These are phyloP conservation scores for Chlorella sp. DNA, from an alignment of 139 green algal species.

Conservation along the genomic window DNA sequence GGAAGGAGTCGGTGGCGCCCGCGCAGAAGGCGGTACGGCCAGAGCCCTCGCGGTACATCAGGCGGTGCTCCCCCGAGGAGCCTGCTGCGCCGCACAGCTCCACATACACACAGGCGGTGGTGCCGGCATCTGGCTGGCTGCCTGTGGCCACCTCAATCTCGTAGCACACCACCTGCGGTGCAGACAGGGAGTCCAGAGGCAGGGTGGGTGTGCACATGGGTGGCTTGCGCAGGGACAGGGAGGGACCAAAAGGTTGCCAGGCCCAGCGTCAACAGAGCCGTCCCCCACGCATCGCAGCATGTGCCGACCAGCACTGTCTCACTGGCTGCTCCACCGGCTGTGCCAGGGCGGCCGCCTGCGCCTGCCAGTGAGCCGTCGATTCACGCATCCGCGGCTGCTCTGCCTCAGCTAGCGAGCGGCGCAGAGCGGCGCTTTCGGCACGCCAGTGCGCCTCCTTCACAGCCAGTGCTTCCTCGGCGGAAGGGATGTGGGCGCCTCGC, in stretches of 20 bases:
- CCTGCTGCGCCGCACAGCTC: constrained; percentile 60
- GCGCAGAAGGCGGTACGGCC: constrained; percentile 8
- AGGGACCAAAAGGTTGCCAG: too few relatives aligned
- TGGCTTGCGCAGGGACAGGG: too few relatives aligned
- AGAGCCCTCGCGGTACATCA: constrained; percentile 18
- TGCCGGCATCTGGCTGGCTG: constrained; percentile 64
- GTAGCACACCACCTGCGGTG: constrained; percentile 54
- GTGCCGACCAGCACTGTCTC: background rate
- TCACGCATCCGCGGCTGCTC: constrained; percentile 20
- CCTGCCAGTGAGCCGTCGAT: constrained; percentile 21
- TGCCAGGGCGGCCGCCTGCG: background rate
- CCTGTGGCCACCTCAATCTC: constrained; percentile 74
- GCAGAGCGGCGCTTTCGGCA: constrained; percentile 57
- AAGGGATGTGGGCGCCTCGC: constrained; percentile 42
- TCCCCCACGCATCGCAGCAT: constrained; percentile 36
- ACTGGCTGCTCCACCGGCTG: background rate
- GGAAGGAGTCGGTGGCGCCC: constrained; percentile 31
- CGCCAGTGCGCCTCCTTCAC: constrained; percentile 65
- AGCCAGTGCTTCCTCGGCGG: background rate
- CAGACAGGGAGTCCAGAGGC: background rate
- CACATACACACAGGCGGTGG: constrained; percentile 65
- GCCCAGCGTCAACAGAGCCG: too few relatives aligned
- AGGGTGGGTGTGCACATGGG: too few relatives aligned
- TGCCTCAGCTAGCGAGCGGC: constrained; percentile 32
- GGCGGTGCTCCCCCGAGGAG: constrained; percentile 34